Percentiles rank a stretch among this genome's conserved stretches.
Evolutionary conservation across 768 basidiomycete species (phyloP).

Genomic region (Exidia glandulosa): DNA sequence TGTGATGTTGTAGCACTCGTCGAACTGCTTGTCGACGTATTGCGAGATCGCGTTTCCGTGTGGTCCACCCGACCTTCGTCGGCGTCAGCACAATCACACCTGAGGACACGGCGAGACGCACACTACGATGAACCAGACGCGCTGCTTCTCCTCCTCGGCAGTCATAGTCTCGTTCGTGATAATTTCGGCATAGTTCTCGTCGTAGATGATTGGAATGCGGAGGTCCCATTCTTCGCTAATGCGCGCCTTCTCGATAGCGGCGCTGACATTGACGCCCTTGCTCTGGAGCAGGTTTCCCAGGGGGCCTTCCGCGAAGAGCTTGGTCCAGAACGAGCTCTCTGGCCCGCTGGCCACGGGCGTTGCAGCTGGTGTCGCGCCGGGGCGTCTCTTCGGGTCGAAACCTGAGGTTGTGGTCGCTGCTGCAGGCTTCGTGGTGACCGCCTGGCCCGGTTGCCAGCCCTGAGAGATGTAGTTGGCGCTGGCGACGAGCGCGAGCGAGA

Average conservation of each 20-base stretch:
- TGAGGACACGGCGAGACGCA: constrained; percentile 24
- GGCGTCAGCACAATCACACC: not conserved
- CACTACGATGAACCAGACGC: constrained; percentile 75
- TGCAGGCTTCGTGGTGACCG: constrained; percentile 23
- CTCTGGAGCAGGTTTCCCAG: constrained; percentile 41
- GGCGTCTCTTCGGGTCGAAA: constrained; percentile 8
- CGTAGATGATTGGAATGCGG: constrained; percentile 69
- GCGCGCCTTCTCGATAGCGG: constrained; percentile 28
- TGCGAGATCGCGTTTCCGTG: constrained; percentile 58
- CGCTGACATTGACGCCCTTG: constrained; percentile 64
- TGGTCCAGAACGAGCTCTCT: constrained; percentile 14
- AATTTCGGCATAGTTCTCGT: constrained; percentile 64
- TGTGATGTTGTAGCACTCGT: constrained; percentile 59
- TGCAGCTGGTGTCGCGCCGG: not conserved
- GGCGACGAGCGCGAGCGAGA: constrained; percentile 25
- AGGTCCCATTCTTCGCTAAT: constrained; percentile 47
- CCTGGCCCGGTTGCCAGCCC: constrained; percentile 75
- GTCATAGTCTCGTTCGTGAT: constrained; percentile 61
- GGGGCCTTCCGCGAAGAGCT: constrained; percentile 40
- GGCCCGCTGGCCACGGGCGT: not conserved
- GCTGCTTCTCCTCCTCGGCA: constrained; percentile 41
- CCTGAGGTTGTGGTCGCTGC: constrained; percentile 11
- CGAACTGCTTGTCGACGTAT: constrained; percentile 62
- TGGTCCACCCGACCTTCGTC: not conserved
- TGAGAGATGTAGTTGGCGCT: constrained; percentile 66